A percentile compares a stretch with the other conserved stretches of the same genome.
Conservation (phyloP, 225 moss, liverwort and hornwort genomes). For the Marchantia paleacea region DNA sequence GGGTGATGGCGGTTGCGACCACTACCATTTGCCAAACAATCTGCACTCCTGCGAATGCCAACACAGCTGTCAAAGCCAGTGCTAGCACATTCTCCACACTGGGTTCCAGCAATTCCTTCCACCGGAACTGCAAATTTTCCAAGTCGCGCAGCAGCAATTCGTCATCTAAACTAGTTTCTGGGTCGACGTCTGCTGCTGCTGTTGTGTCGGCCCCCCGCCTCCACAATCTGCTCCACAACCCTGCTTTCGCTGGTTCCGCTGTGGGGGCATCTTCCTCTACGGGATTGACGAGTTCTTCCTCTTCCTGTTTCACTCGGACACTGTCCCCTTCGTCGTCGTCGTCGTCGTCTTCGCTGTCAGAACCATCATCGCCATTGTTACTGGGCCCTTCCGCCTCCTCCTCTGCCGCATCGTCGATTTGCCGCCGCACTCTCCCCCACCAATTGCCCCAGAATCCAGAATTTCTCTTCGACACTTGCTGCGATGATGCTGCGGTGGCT, state of each 20-base stretch:
- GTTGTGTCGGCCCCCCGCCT: not conserved
- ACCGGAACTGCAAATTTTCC: conserved; percentile 49
- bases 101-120: conserved; percentile 69
- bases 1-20: conserved; percentile 62
- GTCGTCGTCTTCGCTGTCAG: conserved; percentile 15
- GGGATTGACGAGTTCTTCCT: not conserved
- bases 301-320: not conserved
- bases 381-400: not conserved
- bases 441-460: conserved; percentile 24
- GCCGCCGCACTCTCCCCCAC: conserved; percentile 15
- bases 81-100: conserved; percentile 68
- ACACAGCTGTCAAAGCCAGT: conserved; percentile 58
- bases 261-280: not conserved
- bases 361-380: not conserved
- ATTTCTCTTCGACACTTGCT: not conserved
- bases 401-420: conserved; percentile 13
- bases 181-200: conserved; percentile 4
- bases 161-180: conserved; percentile 17
- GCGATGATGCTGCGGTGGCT: not conserved
- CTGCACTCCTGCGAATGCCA: conserved; percentile 58
- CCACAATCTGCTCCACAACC: conserved; percentile 30
- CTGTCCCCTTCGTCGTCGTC: not conserved
- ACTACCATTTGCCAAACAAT: conserved; percentile 73
- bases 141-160: conserved; percentile 31
- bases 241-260: conserved; percentile 2